A percentile compares a stretch with the other conserved stretches of the same genome.
These are phyloP conservation scores for Lophium mytilinum DNA, from an alignment of 495 filamentous ascomycete species.

Conservation along the genomic window DNA sequence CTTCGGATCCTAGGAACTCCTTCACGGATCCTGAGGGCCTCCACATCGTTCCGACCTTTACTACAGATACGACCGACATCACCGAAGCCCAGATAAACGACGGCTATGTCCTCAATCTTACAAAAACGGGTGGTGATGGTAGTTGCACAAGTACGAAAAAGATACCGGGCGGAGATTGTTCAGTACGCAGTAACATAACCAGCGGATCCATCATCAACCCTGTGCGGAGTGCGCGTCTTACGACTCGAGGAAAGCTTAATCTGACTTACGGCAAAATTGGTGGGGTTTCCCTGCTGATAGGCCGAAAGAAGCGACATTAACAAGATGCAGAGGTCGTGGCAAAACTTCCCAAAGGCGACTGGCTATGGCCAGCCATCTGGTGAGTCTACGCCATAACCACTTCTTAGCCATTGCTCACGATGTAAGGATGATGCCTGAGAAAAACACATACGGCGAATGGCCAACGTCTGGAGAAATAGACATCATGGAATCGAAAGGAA, in stretches of 20 bases:
- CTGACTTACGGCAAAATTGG: conserved; percentile 29
- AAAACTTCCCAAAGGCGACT: conserved; percentile 34
- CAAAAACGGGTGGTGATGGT: background rate
- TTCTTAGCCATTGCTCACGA: background rate
- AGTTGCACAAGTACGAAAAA: background rate
- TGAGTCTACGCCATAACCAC: background rate
- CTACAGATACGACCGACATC: background rate
- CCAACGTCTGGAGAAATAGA: conserved; percentile 13
- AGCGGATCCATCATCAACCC: conserved; percentile 31
- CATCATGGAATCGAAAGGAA: conserved; percentile 7
- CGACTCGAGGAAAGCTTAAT: conserved; percentile 30
- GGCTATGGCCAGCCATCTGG: conserved; percentile 39
- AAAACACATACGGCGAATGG: conserved; percentile 8
- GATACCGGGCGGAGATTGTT: background rate
- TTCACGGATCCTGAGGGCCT: background rate
- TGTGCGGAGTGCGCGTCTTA: conserved; percentile 30
- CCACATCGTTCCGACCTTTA: background rate
- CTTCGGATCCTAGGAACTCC: background rate
- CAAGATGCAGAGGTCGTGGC: conserved; percentile 32
- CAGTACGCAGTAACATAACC: conserved; percentile 23
- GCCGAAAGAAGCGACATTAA: background rate
- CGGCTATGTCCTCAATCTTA: background rate
- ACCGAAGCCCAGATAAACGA: background rate
- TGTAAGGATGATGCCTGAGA: conserved; percentile 34
- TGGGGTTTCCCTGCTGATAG: background rate